phyloP scores from a whole-genome alignment of 257 asterid species.

The Linderniella brevidens region DNA sequence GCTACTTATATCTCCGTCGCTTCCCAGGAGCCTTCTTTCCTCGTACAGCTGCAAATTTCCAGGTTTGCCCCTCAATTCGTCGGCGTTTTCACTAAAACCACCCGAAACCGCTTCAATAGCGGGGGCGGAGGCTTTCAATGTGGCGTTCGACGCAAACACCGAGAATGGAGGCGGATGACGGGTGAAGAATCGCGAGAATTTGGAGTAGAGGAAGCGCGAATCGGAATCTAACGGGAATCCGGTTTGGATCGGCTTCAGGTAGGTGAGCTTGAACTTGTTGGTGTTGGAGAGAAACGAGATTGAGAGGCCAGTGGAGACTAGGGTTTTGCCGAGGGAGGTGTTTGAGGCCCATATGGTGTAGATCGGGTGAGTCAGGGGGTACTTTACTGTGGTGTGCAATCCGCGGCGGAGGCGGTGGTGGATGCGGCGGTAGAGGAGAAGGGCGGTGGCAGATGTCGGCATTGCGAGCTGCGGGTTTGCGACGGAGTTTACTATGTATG shows the following conservation, averaged over 20 bases:
- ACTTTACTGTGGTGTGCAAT: constrained; percentile 28
- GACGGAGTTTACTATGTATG: too few relatives aligned
- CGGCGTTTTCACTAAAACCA: constrained; percentile 8
- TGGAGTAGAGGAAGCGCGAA: constrained; percentile 56
- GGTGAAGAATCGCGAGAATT: constrained; percentile 37
- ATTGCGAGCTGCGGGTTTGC: constrained; percentile 1
- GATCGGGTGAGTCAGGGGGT: constrained; percentile 70
- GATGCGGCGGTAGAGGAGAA: constrained; percentile 13
- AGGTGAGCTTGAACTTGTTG: constrained; percentile 39
- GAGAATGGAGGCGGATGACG: constrained; percentile 29
- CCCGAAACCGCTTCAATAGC: constrained; percentile 30
- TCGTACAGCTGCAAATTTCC: constrained; percentile 44
- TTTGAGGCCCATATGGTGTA: constrained; percentile 92
- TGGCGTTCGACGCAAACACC: constrained; percentile 51
- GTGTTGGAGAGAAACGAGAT: constrained; percentile 45
- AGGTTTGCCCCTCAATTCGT: constrained; percentile 18
- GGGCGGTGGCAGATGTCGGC: constrained; percentile 14
- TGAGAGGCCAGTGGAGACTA: constrained; percentile 94
- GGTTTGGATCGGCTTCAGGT: constrained; percentile 85
- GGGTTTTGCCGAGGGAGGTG: constrained; percentile 92
- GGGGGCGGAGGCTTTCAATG: constrained; percentile 37
- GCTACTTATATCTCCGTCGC: constrained; percentile 24
- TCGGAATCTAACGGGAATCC: constrained; percentile 86
- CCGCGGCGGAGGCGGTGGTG: constrained; percentile 16
- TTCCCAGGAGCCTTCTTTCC: constrained; percentile 47